Evolutionary conservation across 495 filamentous ascomycete species (phyloP), one percentile per base, ranked within the genome.

Genomic region (Trichoderma erinaceum): DNA sequence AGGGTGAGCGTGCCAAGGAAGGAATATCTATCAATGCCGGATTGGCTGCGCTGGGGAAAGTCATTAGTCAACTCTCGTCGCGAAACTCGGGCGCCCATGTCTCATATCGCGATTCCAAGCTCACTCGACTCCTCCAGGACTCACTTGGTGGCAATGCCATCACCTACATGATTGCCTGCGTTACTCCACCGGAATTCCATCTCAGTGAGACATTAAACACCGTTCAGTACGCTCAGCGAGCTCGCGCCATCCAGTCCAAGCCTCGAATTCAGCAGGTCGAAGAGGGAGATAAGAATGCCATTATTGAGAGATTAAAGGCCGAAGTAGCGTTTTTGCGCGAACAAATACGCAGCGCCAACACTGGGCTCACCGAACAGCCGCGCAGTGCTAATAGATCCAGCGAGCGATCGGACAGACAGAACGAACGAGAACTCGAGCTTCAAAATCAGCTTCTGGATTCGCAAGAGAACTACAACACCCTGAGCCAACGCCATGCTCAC

Each of bases 151-250:
- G 96, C 5, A 98, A 96, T 74, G 96, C 95, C 0, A 96, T 97
- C 73, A 99, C 95, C 1, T 99, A 98, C 78, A 97, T 99, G 95
- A 93, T 99, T 80, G 95, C 95, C 38, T 99, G 95, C 79, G 93
- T 99, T 29, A 98, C 92, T 7, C 95, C 93, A 7, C 93, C 93
- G 16, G 94, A 97, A 73, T 99, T 98, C 75, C 94, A 99, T 77
- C 82, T 98, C 21, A 98, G 93, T 79, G 95, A 99, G 78, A 98
- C 95, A 0, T 81, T 99, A 50, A 99, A 99, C 76, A 99, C 95
- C 0, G 90, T 99, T 27, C 88, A 97, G 76, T 99, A 99, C 78
- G 95, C 95, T 32, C 95, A 97, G 80, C 88, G 95, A 69, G 96
- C 95, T 68, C 88, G 95, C 74, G 92, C 92, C 0, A 99, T 99